Conservation (phyloP, 2,329 filamentous ascomycete genomes). For the Metarhizium guizhouense region DNA sequence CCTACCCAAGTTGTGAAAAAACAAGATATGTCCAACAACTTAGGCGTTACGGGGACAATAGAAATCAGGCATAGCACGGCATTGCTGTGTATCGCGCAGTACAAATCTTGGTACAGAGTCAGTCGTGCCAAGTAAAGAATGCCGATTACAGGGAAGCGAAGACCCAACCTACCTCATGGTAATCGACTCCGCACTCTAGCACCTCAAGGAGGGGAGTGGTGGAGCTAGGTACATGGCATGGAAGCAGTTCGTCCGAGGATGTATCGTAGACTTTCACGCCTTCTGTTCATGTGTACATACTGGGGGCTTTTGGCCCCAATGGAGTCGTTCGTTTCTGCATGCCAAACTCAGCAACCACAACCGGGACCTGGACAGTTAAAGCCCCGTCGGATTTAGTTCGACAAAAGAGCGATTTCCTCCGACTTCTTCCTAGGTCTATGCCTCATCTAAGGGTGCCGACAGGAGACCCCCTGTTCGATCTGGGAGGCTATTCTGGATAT, state of each 20-base stretch:
- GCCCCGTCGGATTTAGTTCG: background rate
- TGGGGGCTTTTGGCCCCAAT: background rate
- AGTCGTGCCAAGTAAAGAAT: background rate
- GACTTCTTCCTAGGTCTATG: background rate
- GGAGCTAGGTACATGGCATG: background rate
- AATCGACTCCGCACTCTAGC: background rate
- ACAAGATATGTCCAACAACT: no score
- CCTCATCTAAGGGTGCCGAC: background rate
- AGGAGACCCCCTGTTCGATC: background rate
- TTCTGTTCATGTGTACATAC: background rate
- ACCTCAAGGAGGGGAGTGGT: background rate
- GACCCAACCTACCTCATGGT: no score
- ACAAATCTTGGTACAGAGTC: no score
- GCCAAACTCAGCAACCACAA: background rate
- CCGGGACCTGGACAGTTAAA: background rate
- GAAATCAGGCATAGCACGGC: no score
- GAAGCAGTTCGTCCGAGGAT: background rate
- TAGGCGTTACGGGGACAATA: no score
- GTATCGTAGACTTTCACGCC: background rate
- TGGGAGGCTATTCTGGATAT: background rate
- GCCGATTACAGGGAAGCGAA: background rate
- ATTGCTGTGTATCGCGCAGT: no score
- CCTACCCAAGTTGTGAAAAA: no score
- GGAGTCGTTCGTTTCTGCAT: background rate
- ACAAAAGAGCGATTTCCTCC: background rate